These are phyloP conservation scores for Leccinum pseudoinsigne DNA, from an alignment of 1,284 basidiomycete genomes.

Conservation along the genomic window DNA sequence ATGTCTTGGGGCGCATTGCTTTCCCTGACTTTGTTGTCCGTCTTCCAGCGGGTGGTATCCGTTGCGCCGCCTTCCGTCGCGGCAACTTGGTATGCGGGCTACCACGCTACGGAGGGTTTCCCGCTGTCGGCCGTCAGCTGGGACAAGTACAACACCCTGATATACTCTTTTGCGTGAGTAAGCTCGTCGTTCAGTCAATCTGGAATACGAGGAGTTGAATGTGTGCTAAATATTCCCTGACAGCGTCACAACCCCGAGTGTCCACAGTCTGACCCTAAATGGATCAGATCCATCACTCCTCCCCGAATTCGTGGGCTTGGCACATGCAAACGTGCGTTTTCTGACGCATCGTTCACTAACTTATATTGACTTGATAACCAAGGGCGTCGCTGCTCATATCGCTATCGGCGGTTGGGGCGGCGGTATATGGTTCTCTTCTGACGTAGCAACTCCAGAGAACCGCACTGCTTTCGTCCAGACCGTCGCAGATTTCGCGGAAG, in stretches of 20 bases:
- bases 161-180: slow-evolving; percentile 39
- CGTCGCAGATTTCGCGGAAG: slow-evolving; percentile 43
- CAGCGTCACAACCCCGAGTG: slow-evolving; percentile 44
- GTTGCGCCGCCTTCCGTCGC: slow-evolving; percentile 1
- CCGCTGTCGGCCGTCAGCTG: slow-evolving; percentile 40
- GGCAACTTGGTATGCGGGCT: slow-evolving; percentile 39
- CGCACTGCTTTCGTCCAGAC: slow-evolving; percentile 62
- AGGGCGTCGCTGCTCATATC: slow-evolving; percentile 2
- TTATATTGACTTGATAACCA: background rate
- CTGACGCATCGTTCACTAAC: background rate
- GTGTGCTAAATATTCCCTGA: background rate
- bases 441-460: slow-evolving; percentile 30
- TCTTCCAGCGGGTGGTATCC: background rate
- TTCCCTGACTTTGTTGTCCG: background rate
- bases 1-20: background rate
- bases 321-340: slow-evolving; percentile 35
- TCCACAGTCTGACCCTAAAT: slow-evolving; percentile 41
- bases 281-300: slow-evolving; percentile 35
- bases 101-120: slow-evolving; percentile 42
- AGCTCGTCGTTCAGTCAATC: background rate
- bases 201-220: background rate
- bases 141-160: slow-evolving; percentile 49
- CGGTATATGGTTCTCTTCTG: background rate
- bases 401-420: background rate
- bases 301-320: slow-evolving; percentile 49